Percentiles rank a stretch among this genome's conserved stretches.
These are phyloP conservation scores for Wickerhamiella sergipiensis DNA, from an alignment of 805 yeast species.

Conservation along the genomic window DNA sequence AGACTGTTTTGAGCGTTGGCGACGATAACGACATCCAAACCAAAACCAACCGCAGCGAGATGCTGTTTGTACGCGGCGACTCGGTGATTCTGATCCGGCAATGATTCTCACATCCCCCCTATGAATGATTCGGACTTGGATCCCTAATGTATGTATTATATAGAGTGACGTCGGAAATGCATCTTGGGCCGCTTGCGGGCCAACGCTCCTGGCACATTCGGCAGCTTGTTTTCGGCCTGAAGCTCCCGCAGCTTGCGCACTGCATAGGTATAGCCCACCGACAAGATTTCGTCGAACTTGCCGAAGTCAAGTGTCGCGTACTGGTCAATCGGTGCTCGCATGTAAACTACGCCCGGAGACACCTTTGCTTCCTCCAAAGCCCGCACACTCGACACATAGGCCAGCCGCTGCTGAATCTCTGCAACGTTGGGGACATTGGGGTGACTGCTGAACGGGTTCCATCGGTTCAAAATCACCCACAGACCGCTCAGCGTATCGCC, in stretches of 20 bases:
- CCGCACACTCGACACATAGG: slow-evolving; percentile 89
- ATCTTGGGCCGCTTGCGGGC: not conserved
- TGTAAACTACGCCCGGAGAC: slow-evolving; percentile 72
- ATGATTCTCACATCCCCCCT: too few relatives aligned
- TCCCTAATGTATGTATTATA: not conserved
- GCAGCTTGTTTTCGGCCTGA: not conserved
- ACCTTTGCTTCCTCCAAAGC: slow-evolving; percentile 79
- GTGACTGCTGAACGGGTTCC: slow-evolving; percentile 78
- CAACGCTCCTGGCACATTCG: not conserved
- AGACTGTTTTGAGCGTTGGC: slow-evolving; percentile 52
- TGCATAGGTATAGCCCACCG: slow-evolving; percentile 69
- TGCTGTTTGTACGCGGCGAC: slow-evolving; percentile 97
- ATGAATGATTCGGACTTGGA: too few relatives aligned
- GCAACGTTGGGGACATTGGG: slow-evolving; percentile 91
- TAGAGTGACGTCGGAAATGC: slow-evolving; percentile 2
- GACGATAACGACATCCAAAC: slow-evolving; percentile 34
- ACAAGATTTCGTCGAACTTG: slow-evolving; percentile 77
- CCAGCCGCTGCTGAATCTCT: slow-evolving; percentile 83
- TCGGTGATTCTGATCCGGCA: slow-evolving; percentile 74
- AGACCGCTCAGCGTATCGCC: slow-evolving; percentile 89
- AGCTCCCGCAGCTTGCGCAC: slow-evolving; percentile 35
- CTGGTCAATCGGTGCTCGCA: slow-evolving; percentile 87
- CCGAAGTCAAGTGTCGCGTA: slow-evolving; percentile 88
- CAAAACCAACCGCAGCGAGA: slow-evolving; percentile 49
- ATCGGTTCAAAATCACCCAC: slow-evolving; percentile 76